Evolutionary conservation across 331 rosid genomes (phyloP), one percentile per base, ranked within the genome.

Genomic region (Acacia pycnantha): DNA sequence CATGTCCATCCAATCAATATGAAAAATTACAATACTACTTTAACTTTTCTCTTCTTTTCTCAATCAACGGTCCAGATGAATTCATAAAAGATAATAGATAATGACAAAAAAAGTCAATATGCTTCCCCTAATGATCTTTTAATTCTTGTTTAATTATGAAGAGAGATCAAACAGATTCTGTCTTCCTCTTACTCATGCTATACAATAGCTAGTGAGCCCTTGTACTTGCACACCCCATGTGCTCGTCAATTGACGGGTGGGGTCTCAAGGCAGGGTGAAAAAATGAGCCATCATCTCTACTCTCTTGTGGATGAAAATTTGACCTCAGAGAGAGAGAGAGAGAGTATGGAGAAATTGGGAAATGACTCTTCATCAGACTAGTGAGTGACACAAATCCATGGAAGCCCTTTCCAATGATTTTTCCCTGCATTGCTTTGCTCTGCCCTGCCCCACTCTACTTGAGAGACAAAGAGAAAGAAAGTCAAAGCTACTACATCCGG

Each of bases 331-430:
- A 70, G 74, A 70, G 54, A 70, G 74, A 70, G 53, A 22, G 33
- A 56, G 37, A 33, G 5, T 11, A 54, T 75, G 86, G 71, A 77
- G 81, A 79, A 80, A 80, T 79, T 70, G 58, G 70, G 82, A 69
- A 78, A 53, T 80, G 86, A 84, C 84, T 85, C 81, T 46, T 79
- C 83, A 78, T 74, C 48, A 88, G 87, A 79, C 69, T 6, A 72
- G 61, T 77, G 40, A 46, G 59, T 84, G 86, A 85, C 82, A 84
- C 87, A 73, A 31, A 81, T 79, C 85, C 89, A 85, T 78, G 59
- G 67, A 80, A 82, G 74, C 88, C 71, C 88, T 87, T 90, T 84
- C 88, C 87, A 74, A 66, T 53, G 84, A 82, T n/a, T 47, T 64
- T 56, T 56, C 61, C 13, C 27, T 50, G 73, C 16, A 24, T 74